Evolutionary conservation across 1,284 basidiomycete genomes (phyloP).

Genomic region (Polyporus tsugae): DNA sequence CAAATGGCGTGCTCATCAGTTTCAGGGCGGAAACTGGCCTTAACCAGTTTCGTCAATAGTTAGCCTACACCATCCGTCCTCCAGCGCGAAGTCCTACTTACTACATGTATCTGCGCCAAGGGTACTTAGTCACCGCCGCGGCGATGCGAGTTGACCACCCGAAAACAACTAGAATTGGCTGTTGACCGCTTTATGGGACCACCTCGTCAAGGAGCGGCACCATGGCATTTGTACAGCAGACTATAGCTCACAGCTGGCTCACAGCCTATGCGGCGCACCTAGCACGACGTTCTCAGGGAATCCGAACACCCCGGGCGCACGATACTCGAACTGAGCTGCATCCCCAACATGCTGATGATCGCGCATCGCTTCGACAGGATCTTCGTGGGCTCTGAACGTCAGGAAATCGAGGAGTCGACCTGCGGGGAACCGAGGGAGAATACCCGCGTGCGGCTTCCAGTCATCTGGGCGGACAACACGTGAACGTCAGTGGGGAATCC

Average conservation of each 20-base stretch:
- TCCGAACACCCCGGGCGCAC: background rate
- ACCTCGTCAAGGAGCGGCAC: background rate
- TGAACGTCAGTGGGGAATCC: background rate
- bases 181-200: too few species aligned
- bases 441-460: background rate
- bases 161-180: too few species aligned
- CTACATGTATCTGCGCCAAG: too few species aligned
- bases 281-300: background rate
- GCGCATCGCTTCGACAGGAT: background rate
- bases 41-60: background rate
- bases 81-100: too few species aligned
- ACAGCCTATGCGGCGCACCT: background rate
- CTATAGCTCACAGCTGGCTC: too few species aligned
- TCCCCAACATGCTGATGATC: background rate
- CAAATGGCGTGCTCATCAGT: background rate
- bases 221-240: background rate
- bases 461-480: background rate
- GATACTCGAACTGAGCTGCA: slow-evolving; percentile 2
- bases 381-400: background rate
- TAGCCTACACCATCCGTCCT: too few species aligned
- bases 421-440: background rate
- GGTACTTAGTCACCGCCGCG: too few species aligned
- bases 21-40: too few species aligned
- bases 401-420: background rate
- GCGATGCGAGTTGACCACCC: too few species aligned